Base-by-base conservation (phyloP, 1,139 yeast species). In the Hemisphaericaspora subhashii region DNA sequence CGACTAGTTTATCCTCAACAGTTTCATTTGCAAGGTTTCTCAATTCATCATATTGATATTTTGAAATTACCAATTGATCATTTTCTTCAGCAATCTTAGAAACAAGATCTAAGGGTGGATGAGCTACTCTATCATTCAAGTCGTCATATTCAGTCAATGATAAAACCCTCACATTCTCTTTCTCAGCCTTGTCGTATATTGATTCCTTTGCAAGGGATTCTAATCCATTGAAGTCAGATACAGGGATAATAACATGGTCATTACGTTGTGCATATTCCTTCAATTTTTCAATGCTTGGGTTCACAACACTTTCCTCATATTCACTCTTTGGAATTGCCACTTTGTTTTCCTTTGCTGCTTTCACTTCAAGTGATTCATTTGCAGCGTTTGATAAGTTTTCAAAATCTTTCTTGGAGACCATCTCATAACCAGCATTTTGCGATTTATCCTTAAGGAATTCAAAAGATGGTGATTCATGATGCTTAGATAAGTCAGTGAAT, bases 1-100 rank as follows among this genome's bases (percentile, higher is more conserved):
- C 61, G 34, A 51, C 48, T 7, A 63, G 47, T 39, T 49, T 60
- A 3, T 53, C 58, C 35, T 65, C 65, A 18, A 60, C 40, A 1
- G 62, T 40, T 20, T 51, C 52, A 21, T 46, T 39, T 6, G 56
- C 48, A 5, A 22, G 37, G 1, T 16, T 24, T 16, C 45, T 44
- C 36, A 55, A 44, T 3, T 36, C 40, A 25, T 21, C 22, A 4
- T 37, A 36, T 9, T 34, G 37, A 2, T 40, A 37, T 7, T 24
- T 17, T 8, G 40, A 10, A 26, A 45, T 33, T 12, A 42, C 18
- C 4, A 47, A 47, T 23, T 49, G 44, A 15, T 54, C 52, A 17
- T 34, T 25, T 4, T 39, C 36, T 4, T 44, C 26, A 3, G 59
- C 61, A 33, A 55, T 57, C 1, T 40, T 35, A 24, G 46, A 48